phyloP scores from a whole-genome alignment of 768 basidiomycete species.

The Pseudohyphozyma bogoriensis region DNA sequence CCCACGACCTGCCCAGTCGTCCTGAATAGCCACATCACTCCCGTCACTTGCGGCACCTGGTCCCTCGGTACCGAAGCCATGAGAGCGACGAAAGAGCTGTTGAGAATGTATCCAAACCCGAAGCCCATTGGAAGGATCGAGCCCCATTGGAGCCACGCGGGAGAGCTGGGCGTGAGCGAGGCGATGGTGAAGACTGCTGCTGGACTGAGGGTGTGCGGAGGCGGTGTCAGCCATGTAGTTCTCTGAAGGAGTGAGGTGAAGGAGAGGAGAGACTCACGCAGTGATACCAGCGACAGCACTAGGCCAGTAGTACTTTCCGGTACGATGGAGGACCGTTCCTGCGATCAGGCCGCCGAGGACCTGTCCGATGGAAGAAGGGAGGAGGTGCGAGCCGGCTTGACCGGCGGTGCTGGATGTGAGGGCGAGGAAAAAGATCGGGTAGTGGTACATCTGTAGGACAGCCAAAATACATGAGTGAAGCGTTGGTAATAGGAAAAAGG shows the following conservation, averaged over 20 bases:
- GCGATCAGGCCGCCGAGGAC: constrained; percentile 1
- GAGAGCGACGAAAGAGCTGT: constrained; percentile 7
- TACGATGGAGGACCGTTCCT: not conserved
- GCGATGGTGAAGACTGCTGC: too few species aligned
- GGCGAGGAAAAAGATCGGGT: constrained; percentile 5
- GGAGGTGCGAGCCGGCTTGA: constrained; percentile 2
- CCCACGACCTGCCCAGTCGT: constrained; percentile 94
- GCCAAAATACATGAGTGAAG: not conserved
- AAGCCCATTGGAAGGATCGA: constrained; percentile 6
- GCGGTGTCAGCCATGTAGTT: too few species aligned
- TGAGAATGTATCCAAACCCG: constrained; percentile 5
- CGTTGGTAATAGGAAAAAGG: too few species aligned
- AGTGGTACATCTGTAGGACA: constrained; percentile 1
- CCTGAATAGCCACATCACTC: constrained; percentile 55
- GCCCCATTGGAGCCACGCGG: too few species aligned
- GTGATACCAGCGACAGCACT: not conserved
- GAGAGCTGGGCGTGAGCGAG: too few species aligned
- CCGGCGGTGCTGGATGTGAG: not conserved
- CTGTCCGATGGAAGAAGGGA: not conserved
- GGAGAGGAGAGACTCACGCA: not conserved
- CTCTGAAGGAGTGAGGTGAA: too few species aligned
- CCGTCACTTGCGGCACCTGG: too few species aligned
- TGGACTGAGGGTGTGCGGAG: too few species aligned
- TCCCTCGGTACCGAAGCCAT: not conserved
- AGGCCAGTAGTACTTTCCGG: constrained; percentile 1